Evolutionary conservation across 345 rosid genomes (phyloP).

Genomic region (Jatropha curcas): DNA sequence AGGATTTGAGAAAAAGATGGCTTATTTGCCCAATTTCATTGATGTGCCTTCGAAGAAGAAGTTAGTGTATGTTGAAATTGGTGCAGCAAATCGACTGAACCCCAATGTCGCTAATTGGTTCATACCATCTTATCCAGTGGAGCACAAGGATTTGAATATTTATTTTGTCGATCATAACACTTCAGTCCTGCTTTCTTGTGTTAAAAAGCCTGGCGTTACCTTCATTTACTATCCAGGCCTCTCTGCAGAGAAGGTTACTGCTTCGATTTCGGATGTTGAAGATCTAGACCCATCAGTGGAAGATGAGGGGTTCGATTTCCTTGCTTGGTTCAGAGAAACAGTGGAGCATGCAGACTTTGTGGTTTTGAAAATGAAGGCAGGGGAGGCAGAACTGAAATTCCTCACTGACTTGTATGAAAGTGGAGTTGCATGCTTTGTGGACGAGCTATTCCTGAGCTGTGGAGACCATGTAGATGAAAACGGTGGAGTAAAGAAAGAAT

Average conservation of each 20-base stretch:
- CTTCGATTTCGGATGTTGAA: constrained; percentile 23
- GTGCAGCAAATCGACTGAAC: constrained; percentile 61
- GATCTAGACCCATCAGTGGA: constrained; percentile 50
- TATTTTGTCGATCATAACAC: constrained; percentile 82
- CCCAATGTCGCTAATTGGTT: constrained; percentile 49
- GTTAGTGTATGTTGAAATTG: constrained; percentile 65
- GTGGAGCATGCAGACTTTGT: constrained; percentile 67
- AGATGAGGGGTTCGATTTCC: constrained; percentile 69
- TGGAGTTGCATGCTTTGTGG: constrained; percentile 70
- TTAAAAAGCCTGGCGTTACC: constrained; percentile 66
- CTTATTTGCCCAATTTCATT: constrained; percentile 64
- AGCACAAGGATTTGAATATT: constrained; percentile 52
- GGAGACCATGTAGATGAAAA: constrained; percentile 31
- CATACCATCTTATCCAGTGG: constrained; percentile 65
- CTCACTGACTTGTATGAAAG: constrained; percentile 55
- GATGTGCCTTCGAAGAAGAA: constrained; percentile 50
- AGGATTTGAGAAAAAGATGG: constrained; percentile 41
- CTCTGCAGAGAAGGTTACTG: constrained; percentile 32
- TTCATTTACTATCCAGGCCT: constrained; percentile 86
- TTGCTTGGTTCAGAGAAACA: constrained; percentile 77
- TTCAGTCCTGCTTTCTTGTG: constrained; percentile 64
- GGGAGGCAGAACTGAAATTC: constrained; percentile 57
- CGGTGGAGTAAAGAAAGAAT: constrained; percentile 36
- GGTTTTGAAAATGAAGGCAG: constrained; percentile 77
- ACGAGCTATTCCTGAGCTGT: constrained; percentile 78